A percentile compares a stretch with the other conserved stretches of the same genome.
phyloP scores from a whole-genome alignment of 305 asterid species.

The Coffea humblotiana region DNA sequence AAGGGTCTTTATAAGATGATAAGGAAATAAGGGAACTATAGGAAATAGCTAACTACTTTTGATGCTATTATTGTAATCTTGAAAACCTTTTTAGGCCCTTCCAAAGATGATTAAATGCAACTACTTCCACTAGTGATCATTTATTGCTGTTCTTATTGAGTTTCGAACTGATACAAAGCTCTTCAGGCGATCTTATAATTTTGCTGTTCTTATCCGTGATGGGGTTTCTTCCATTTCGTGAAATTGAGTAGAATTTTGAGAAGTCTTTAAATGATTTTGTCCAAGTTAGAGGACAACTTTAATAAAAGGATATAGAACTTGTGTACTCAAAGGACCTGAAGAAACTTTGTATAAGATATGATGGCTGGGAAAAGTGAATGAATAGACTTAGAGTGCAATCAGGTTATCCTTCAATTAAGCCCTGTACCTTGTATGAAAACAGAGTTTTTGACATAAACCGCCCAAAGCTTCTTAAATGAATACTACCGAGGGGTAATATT shows the following conservation, averaged over 20 bases:
- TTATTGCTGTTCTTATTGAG: neutral
- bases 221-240: neutral
- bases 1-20: neutral
- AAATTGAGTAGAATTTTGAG: neutral
- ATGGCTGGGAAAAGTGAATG: neutral
- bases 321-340: neutral
- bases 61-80: neutral
- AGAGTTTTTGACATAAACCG: neutral
- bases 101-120: neutral
- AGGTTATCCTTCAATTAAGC: neutral
- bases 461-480: constrained; percentile 5
- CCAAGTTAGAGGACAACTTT: neutral
- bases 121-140: neutral
- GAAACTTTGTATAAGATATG: neutral
- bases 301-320: neutral
- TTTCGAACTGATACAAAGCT: neutral
- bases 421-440: neutral
- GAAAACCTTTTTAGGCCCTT: neutral
- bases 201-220: neutral
- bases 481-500: constrained; percentile 2
- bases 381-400: neutral
- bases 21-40: too few relatives aligned
- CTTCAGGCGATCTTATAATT: neutral
- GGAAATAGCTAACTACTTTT: neutral
- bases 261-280: neutral